Base-by-base conservation (phyloP, 2,329 filamentous ascomycete species). In the Kalaharituber pfeilii region DNA sequence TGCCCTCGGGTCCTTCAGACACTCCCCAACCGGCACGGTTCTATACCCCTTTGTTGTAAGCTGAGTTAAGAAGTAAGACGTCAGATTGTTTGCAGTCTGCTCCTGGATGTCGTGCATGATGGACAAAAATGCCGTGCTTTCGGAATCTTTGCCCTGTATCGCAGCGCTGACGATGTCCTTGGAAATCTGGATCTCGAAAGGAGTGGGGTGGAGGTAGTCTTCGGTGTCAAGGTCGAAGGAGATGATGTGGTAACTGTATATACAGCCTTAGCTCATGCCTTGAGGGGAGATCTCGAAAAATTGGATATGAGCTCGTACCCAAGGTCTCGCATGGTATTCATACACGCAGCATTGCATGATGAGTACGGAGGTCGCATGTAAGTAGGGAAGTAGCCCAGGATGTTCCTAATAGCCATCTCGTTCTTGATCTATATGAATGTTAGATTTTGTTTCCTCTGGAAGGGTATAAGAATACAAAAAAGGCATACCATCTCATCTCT, bases 181-280 rank as follows among this genome's bases (percentile, higher is more conserved):
- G 62, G 75, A 73, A 65, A 74, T 72, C 58, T 74, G 69, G 51
- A 75, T 74, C 55, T 68, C 60, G 53, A 67, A 64, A 0, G 75
- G 69, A 3, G 70, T 68, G 56, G 72, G 67, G 51, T 75, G 72
- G 62, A 78, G 73, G 71, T 79, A 80, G 66, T 81, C 78, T 51
- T 77, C 73, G 1, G 77, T 73, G 63, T 81, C 78, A 50, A 81
- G 68, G 58, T 80, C 75, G 62, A 79, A 71, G 61, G 76, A 80
- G 63, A 75, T 74, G 62, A 79, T 72, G 63, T 76, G 76, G 69
- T 79, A 80, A 54, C 74, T 74, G 50, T 80, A 64, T 20, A 18
- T 47, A 47, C 11, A 6, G 42, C n/a, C 18, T 47, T 25, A 47
- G 24, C 13, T 63, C 55, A 62, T 69, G 65, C 61, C 71, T n/a